These are phyloP conservation scores for Tetrahymena elliotti DNA, from an alignment of 73 alveolate species.

Conservation along the genomic window DNA sequence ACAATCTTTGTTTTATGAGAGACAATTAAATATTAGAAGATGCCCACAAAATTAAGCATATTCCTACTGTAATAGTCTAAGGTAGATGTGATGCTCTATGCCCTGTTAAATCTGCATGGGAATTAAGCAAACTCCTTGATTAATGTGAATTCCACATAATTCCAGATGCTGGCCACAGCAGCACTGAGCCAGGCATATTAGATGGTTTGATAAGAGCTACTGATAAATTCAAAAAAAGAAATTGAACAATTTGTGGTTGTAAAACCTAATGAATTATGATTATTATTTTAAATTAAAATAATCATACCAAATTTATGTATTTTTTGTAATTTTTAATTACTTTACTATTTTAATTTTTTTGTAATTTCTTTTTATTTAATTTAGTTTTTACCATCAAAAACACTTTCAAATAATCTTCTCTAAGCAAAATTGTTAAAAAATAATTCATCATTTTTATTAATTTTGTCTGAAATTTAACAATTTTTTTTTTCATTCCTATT, in stretches of 20 bases:
- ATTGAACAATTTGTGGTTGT: not conserved
- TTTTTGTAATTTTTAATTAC: no score
- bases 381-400: no score
- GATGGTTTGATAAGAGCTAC: slow-evolving; percentile 7
- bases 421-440: no score
- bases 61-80: slow-evolving; percentile 12
- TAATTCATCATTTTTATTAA: no score
- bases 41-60: not conserved
- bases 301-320: no score
- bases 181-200: not conserved
- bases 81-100: slow-evolving; percentile 20
- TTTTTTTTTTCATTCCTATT: no score
- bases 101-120: slow-evolving; percentile 23
- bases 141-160: not conserved
- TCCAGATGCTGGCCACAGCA: slow-evolving; percentile 19
- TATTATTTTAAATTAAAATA: no score
- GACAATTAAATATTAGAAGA: slow-evolving; percentile 13
- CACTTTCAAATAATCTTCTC: no score
- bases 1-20: not conserved
- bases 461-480: no score
- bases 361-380: no score
- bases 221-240: slow-evolving; percentile 4
- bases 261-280: not conserved
- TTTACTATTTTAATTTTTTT: no score
- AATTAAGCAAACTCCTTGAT: not conserved